Conservation (phyloP, 192 early-diverging fungal genomes). For the Chytriomyces confervae region DNA sequence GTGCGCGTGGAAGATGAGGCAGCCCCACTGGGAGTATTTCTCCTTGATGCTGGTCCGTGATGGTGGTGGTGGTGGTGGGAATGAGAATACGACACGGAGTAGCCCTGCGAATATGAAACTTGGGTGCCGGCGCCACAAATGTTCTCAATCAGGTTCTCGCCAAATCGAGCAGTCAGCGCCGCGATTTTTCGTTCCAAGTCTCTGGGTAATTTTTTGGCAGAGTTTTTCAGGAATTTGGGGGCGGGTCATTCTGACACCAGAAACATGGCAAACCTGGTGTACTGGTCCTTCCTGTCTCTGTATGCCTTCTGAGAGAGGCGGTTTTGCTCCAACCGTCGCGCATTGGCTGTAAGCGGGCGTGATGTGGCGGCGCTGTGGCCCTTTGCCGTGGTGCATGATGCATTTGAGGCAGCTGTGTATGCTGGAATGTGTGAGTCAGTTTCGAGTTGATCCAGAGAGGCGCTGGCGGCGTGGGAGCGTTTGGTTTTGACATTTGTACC, state of each 20-base stretch:
- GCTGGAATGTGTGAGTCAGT: neutral
- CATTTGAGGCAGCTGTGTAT: neutral
- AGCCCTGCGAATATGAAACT: too few species aligned
- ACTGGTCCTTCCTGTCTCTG: neutral
- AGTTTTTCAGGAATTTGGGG: neutral
- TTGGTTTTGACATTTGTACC: neutral
- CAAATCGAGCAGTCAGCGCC: neutral
- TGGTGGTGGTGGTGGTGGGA: neutral
- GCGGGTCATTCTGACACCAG: neutral
- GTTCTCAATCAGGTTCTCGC: neutral
- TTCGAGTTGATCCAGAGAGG: neutral
- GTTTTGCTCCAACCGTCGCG: neutral
- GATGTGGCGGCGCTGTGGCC: neutral
- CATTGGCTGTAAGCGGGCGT: neutral
- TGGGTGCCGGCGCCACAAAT: neutral
- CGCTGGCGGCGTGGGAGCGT: neutral
- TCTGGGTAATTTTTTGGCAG: neutral
- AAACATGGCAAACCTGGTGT: neutral
- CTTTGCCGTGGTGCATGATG: neutral
- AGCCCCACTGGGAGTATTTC: neutral
- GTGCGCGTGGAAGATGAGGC: neutral
- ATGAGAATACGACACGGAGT: neutral
- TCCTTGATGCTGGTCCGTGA: neutral
- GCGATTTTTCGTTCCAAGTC: conserved; percentile 1
- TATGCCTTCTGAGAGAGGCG: neutral